Percentiles rank a stretch among this genome's conserved stretches.
These are phyloP conservation scores for Chalciporus pseudorubinellus DNA, from an alignment of 768 basidiomycete genomes.

Conservation along the genomic window DNA sequence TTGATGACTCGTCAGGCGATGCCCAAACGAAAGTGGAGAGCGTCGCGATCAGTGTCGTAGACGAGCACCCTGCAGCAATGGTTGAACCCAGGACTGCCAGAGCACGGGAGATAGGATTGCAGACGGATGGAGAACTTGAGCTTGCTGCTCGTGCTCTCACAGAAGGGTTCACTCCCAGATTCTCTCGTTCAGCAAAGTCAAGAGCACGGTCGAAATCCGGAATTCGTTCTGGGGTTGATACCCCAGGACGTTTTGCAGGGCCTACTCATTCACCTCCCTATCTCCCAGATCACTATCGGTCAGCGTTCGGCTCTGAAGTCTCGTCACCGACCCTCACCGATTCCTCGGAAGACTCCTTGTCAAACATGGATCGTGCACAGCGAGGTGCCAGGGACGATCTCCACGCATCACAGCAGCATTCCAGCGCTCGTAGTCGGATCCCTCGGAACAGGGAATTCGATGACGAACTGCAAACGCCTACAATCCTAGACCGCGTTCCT, in stretches of 20 bases:
- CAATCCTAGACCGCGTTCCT: constrained; percentile 37
- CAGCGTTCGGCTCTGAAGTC: constrained; percentile 32
- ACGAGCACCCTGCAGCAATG: constrained; percentile 15
- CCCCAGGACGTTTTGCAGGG: constrained; percentile 57
- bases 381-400: constrained; percentile 55
- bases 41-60: constrained; percentile 3
- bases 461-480: constrained; percentile 61
- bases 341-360: constrained; percentile 37
- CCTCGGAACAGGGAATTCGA: constrained; percentile 60
- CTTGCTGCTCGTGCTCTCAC: constrained; percentile 33
- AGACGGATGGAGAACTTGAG: constrained; percentile 30
- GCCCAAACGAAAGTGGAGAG: constrained; percentile 26
- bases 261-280: constrained; percentile 49
- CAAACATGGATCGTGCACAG: constrained; percentile 37
- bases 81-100: constrained; percentile 26
- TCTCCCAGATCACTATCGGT: constrained; percentile 15
- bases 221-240: constrained; percentile 57
- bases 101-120: constrained; percentile 25
- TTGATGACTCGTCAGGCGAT: constrained; percentile 81
- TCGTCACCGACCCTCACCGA: constrained; percentile 39
- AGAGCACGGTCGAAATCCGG: constrained; percentile 39
- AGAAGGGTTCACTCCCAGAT: constrained; percentile 31
- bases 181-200: constrained; percentile 23
- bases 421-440: constrained; percentile 54
- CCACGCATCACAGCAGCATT: constrained; percentile 34